Conservation (phyloP, 306 rosid species). For the Acmispon strigosus region DNA sequence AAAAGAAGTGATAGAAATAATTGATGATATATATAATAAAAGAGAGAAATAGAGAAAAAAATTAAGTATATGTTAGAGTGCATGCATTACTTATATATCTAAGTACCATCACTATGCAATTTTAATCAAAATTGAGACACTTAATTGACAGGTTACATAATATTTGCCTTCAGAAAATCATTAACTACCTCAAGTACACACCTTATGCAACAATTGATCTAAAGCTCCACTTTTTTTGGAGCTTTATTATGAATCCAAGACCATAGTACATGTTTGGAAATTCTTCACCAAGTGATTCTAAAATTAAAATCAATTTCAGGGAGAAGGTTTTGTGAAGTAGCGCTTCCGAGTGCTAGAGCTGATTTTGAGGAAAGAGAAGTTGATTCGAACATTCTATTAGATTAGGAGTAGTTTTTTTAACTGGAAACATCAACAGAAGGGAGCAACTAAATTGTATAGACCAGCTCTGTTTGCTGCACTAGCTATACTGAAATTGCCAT, state of each 20-base stretch:
- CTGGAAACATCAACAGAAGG: conserved; percentile 35
- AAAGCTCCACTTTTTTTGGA: conserved; percentile 42
- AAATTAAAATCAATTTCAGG: too few relatives aligned
- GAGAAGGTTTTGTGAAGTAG: too few relatives aligned
- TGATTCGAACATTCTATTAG: neutral
- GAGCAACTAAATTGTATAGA: conserved; percentile 54
- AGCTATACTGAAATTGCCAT: conserved; percentile 39
- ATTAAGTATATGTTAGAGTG: too few relatives aligned
- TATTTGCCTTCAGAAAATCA: neutral
- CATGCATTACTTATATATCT: too few relatives aligned
- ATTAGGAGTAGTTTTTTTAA: neutral
- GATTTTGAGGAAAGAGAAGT: too few relatives aligned
- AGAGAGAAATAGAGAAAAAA: too few relatives aligned
- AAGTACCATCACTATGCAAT: too few relatives aligned
- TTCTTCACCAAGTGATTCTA: too few relatives aligned
- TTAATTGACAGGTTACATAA: conserved; percentile 20
- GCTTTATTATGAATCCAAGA: conserved; percentile 9
- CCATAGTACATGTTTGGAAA: too few relatives aligned
- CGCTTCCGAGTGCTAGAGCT: too few relatives aligned
- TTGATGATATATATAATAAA: too few relatives aligned
- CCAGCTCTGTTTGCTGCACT: conserved; percentile 37
- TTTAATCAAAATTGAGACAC: conserved; percentile 17
- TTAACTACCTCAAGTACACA: conserved; percentile 29
- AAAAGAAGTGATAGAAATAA: too few relatives aligned
- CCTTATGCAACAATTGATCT: conserved; percentile 15